phyloP scores from a whole-genome alignment of 2,329 filamentous ascomycete genomes.

The Talaromyces sp. region DNA sequence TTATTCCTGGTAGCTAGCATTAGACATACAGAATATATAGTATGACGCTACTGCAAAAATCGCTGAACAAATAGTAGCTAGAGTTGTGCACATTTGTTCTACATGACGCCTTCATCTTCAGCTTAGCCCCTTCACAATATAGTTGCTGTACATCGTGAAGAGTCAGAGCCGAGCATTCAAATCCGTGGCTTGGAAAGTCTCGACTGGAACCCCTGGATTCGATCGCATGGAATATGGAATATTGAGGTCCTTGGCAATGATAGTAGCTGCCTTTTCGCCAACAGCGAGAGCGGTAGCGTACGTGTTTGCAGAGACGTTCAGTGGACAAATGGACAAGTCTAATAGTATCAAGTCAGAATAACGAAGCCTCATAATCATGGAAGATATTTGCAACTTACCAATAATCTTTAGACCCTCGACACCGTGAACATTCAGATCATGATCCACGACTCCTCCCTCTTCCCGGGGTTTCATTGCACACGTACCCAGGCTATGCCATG shows the following conservation, averaged over 20 bases:
- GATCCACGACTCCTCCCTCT: constrained; percentile 19
- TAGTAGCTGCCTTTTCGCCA: constrained; percentile 42
- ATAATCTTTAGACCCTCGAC: constrained; percentile 10
- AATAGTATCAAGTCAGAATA: neutral
- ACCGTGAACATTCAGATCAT: constrained; percentile 19
- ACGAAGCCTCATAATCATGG: neutral
- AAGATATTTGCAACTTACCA: neutral
- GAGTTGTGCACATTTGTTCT: no score
- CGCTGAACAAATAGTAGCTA: no score
- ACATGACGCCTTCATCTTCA: neutral
- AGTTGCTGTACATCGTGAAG: neutral
- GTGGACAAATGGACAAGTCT: constrained; percentile 29
- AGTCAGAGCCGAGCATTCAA: neutral
- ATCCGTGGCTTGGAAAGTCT: no score
- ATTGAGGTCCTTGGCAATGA: constrained; percentile 32
- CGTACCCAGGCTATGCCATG: constrained; percentile 45
- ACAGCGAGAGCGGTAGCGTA: constrained; percentile 47
- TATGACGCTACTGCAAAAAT: no score
- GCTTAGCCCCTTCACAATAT: neutral
- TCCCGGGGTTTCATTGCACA: constrained; percentile 18
- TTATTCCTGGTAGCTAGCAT: no score
- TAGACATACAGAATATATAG: no score
- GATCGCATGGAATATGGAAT: constrained; percentile 5
- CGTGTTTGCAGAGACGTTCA: constrained; percentile 46
- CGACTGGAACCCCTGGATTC: neutral